Conservation (phyloP, 805 yeast genomes). For the Kuraishia hungarica region DNA sequence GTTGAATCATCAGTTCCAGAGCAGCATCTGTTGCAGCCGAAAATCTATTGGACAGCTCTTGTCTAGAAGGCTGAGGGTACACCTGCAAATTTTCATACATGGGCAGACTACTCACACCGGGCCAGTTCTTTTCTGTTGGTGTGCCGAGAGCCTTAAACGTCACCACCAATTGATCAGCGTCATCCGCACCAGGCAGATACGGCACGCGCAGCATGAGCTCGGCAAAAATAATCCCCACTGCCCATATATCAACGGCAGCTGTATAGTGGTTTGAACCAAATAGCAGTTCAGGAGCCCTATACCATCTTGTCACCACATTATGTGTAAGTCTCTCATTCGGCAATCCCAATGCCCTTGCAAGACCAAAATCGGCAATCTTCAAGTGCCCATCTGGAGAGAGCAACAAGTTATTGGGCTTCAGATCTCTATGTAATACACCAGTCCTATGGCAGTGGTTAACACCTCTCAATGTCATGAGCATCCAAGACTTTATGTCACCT, state of each 20-base stretch:
- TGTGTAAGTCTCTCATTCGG: conserved; percentile 77
- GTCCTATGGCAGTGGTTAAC: conserved; percentile 93
- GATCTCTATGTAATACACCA: conserved; percentile 82
- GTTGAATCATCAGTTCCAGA: conserved; percentile 58
- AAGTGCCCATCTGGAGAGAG: conserved; percentile 82
- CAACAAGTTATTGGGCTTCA: conserved; percentile 86
- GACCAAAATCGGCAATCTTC: conserved; percentile 95
- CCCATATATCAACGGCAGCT: conserved; percentile 90
- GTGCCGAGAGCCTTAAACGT: conserved; percentile 95
- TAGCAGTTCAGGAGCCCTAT: conserved; percentile 89
- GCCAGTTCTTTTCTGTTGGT: conserved; percentile 90
- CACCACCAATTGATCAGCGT: conserved; percentile 82
- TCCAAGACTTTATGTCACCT: conserved; percentile 88
- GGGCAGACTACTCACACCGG: conserved; percentile 75
- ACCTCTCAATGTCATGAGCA: conserved; percentile 90
- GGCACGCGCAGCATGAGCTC: conserved; percentile 94
- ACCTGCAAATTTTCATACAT: conserved; percentile 62
- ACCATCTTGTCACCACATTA: conserved; percentile 97
- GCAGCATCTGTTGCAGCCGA: conserved; percentile 88
- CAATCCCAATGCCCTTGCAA: conserved; percentile 77
- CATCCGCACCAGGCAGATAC: conserved; percentile 88
- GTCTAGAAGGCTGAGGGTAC: conserved; percentile 78
- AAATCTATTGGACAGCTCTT: conserved; percentile 73
- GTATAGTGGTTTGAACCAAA: conserved; percentile 88
- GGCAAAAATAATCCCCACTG: conserved; percentile 93